These are phyloP conservation scores for Boletus vermiculosoides DNA, from an alignment of 768 basidiomycete genomes.

Conservation along the genomic window DNA sequence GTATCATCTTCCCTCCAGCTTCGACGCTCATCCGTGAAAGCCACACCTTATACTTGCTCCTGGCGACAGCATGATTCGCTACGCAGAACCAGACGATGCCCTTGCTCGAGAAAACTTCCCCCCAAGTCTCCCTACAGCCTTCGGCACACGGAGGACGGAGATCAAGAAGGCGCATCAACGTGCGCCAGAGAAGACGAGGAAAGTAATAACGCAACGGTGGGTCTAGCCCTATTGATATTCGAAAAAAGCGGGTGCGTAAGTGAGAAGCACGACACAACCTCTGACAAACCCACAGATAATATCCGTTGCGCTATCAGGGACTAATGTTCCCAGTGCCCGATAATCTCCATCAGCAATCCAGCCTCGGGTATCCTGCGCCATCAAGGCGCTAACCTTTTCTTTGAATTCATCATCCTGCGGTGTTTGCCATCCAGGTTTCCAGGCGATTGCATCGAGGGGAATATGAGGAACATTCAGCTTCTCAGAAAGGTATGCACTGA, in stretches of 20 bases:
- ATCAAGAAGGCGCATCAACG: conserved; percentile 44
- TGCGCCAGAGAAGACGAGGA: conserved; percentile 55
- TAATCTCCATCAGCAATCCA: conserved; percentile 60
- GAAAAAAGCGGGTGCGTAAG: neutral
- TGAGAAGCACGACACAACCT: neutral
- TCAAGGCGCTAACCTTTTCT: conserved; percentile 20
- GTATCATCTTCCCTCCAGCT: conserved; percentile 41
- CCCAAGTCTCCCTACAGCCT: conserved; percentile 46
- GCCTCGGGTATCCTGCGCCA: conserved; percentile 34
- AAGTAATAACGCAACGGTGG: conserved; percentile 62
- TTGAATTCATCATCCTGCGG: conserved; percentile 29
- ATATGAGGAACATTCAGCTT: conserved; percentile 47
- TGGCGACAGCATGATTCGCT: conserved; percentile 35
- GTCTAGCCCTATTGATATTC: conserved; percentile 53
- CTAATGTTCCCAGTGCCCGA: conserved; percentile 28
- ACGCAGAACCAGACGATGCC: conserved; percentile 54
- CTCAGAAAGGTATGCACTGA: conserved; percentile 42
- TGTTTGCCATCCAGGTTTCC: conserved; percentile 49
- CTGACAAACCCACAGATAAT: conserved; percentile 46
- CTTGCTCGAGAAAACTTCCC: conserved; percentile 43
- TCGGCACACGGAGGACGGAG: conserved; percentile 42
- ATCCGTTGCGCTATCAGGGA: conserved; percentile 45
- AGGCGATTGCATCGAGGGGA: conserved; percentile 46
- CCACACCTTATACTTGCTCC: conserved; percentile 18
- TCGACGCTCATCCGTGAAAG: conserved; percentile 20